phyloP scores from a whole-genome alignment of 257 asterid species.

The Fraxinus americana region DNA sequence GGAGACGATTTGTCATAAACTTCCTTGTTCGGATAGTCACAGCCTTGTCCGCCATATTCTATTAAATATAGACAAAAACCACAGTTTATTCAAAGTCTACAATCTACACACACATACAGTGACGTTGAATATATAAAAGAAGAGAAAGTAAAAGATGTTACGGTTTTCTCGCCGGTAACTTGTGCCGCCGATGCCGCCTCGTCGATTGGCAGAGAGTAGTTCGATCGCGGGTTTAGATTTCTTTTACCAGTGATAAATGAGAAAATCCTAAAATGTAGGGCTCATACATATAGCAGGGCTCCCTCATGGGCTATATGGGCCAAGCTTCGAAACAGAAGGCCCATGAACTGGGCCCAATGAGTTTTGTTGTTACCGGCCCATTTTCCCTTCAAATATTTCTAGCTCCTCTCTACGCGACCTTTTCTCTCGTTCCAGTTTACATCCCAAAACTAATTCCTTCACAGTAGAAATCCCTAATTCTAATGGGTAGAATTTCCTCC shows the following conservation, averaged over 20 bases:
- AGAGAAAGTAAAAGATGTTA: not conserved
- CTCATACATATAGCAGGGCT: not conserved
- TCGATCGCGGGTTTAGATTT: slow-evolving; percentile 20
- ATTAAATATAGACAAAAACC: not conserved
- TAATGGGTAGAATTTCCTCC: slow-evolving; percentile 71
- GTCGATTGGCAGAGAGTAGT: slow-evolving; percentile 8
- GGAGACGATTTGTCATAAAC: slow-evolving; percentile 76
- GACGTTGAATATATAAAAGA: not conserved
- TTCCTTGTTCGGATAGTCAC: slow-evolving; percentile 70
- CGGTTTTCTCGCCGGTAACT: slow-evolving; percentile 24
- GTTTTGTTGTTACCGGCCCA: not conserved
- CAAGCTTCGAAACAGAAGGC: not conserved
- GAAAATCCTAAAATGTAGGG: slow-evolving; percentile 23
- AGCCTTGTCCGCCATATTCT: slow-evolving; percentile 73
- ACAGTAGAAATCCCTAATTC: slow-evolving; percentile 16
- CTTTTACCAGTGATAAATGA: not conserved
- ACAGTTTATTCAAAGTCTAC: not conserved
- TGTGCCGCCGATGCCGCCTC: slow-evolving; percentile 29
- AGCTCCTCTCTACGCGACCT: no score
- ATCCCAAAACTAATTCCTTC: no score
- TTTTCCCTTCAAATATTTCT: no score
- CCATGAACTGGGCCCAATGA: not conserved
- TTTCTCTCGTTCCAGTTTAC: no score
- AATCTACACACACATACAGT: not conserved
- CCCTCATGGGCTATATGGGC: slow-evolving; percentile 27